Percentiles rank a stretch among this genome's conserved stretches.
Conservation (phyloP, 2,329 filamentous ascomycete species). For the Calonectria hawksworthii region DNA sequence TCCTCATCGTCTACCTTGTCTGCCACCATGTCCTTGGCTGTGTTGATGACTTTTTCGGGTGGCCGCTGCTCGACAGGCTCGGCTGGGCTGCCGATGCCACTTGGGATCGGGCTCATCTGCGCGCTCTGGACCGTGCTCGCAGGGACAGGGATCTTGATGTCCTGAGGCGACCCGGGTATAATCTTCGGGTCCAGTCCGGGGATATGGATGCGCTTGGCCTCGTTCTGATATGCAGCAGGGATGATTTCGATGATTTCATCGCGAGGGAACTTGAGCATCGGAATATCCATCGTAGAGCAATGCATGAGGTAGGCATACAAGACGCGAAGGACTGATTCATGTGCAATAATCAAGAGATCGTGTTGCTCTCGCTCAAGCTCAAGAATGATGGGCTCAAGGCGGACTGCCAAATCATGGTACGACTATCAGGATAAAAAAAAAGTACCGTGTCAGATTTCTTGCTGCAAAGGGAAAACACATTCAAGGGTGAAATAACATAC, state of each 20-base stretch:
- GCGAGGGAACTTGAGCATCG: conserved; percentile 91
- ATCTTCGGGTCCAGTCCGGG: conserved; percentile 75
- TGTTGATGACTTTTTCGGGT: conserved; percentile 65
- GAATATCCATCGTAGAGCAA: conserved; percentile 95
- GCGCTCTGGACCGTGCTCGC: conserved; percentile 49
- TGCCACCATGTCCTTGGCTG: conserved; percentile 63
- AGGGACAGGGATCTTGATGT: conserved; percentile 83
- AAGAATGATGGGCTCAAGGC: conserved; percentile 96
- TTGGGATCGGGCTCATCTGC: conserved; percentile 64
- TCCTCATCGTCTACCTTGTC: conserved; percentile 69
- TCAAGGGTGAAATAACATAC: conserved; percentile 57
- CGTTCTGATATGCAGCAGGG: conserved; percentile 96
- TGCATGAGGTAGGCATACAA: conserved; percentile 99
- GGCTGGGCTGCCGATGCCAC: conserved; percentile 60
- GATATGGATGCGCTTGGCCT: conserved; percentile 91
- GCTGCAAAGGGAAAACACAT: background rate
- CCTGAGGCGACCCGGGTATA: conserved; percentile 83
- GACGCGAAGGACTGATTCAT: conserved; percentile 97
- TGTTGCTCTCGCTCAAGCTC: conserved; percentile 97
- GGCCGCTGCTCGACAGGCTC: conserved; percentile 58
- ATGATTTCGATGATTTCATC: conserved; percentile 99
- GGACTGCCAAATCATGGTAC: conserved; percentile 98
- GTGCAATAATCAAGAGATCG: conserved; percentile 97
- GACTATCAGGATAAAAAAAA: conserved; percentile 68
- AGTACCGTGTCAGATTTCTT: conserved; percentile 15